phyloP scores from a whole-genome alignment of 2,329 filamentous ascomycete species.

The Alternaria arborescens region DNA sequence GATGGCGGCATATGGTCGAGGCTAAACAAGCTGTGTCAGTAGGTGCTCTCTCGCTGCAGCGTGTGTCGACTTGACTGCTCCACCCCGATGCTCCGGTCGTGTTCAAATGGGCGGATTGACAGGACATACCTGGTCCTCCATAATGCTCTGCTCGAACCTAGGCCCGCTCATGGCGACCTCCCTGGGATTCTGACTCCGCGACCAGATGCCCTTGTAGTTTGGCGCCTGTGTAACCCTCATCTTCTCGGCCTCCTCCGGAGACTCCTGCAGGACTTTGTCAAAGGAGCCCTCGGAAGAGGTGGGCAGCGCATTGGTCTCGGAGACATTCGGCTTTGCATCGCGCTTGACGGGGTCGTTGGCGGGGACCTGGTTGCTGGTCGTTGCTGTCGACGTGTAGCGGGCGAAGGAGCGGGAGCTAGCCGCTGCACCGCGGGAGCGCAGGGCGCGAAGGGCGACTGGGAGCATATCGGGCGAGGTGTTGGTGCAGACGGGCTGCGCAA shows the following conservation, averaged over 20 bases:
- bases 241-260: slow-evolving; percentile 61
- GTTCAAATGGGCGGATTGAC: not conserved
- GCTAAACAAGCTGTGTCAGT: slow-evolving; percentile 63
- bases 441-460: slow-evolving; percentile 37
- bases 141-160: slow-evolving; percentile 96
- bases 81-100: not conserved
- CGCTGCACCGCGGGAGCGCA: slow-evolving; percentile 36
- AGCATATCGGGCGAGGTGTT: slow-evolving; percentile 33
- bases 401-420: slow-evolving; percentile 35
- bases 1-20: slow-evolving; percentile 87
- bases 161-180: slow-evolving; percentile 89
- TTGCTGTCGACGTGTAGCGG: slow-evolving; percentile 32
- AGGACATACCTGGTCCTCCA: slow-evolving; percentile 81
- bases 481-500: slow-evolving; percentile 29
- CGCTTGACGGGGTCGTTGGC: slow-evolving; percentile 70
- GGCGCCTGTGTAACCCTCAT: slow-evolving; percentile 78
- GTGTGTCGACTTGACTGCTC: not conserved
- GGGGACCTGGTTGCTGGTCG: slow-evolving; percentile 67
- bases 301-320: slow-evolving; percentile 68
- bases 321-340: slow-evolving; percentile 61
- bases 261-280: slow-evolving; percentile 65
- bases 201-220: slow-evolving; percentile 84
- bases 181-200: slow-evolving; percentile 82
- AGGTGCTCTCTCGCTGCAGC: slow-evolving; percentile 11
- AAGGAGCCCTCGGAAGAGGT: slow-evolving; percentile 59